These are phyloP conservation scores for Massospora cicadina DNA, from an alignment of 371 early-diverging fungal species.

Conservation along the genomic window DNA sequence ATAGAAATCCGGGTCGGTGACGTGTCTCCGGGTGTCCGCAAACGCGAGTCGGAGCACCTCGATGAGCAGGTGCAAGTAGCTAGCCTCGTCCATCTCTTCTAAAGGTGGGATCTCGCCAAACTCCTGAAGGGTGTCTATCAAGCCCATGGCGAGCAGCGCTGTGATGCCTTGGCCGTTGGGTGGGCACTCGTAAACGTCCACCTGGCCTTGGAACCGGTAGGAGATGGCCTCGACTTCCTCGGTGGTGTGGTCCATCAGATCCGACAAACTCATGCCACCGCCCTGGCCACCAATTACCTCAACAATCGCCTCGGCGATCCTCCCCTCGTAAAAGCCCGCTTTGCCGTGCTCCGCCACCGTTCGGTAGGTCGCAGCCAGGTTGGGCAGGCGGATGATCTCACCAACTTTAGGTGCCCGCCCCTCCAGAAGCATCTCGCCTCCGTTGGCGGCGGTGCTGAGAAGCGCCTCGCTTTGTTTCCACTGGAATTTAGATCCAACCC, in stretches of 20 bases:
- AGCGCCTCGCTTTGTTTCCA: conserved; percentile 31
- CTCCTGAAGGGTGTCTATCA: conserved; percentile 36
- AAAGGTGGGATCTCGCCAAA: conserved; percentile 19
- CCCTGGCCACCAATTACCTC: conserved; percentile 35
- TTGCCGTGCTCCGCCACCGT: conserved; percentile 40
- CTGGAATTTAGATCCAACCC: conserved; percentile 14
- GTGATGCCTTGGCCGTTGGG: conserved; percentile 65
- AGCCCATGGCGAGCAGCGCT: conserved; percentile 51
- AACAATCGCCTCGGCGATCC: conserved; percentile 51
- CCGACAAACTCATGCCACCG: conserved; percentile 54
- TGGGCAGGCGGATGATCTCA: conserved; percentile 38
- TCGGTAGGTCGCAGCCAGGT: conserved; percentile 41
- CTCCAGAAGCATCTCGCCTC: conserved; percentile 33
- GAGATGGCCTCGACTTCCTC: conserved; percentile 40
- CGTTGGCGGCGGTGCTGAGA: conserved; percentile 25
- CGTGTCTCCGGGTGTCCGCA: conserved; percentile 45
- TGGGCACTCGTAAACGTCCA: conserved; percentile 51
- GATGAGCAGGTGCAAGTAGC: conserved; percentile 43
- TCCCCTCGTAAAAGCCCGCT: conserved; percentile 61
- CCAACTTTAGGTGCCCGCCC: conserved; percentile 42
- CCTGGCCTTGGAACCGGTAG: conserved; percentile 33
- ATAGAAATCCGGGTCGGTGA: conserved; percentile 45
- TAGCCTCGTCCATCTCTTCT: conserved; percentile 25
- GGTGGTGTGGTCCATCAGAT: conserved; percentile 41
- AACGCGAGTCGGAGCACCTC: conserved; percentile 56